Conservation (phyloP, 495 filamentous ascomycete genomes). For the Penicillium coffeae region DNA sequence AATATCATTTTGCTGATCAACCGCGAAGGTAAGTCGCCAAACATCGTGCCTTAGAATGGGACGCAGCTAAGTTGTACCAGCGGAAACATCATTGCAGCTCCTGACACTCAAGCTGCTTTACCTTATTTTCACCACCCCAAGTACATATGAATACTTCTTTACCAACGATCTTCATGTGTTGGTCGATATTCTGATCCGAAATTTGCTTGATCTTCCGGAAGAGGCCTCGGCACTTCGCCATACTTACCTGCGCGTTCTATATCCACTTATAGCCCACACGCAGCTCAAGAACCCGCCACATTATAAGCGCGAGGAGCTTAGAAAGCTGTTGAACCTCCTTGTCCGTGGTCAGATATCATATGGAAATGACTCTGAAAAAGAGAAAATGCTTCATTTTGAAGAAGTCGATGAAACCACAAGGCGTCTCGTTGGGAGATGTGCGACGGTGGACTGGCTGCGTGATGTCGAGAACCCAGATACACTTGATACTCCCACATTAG, state of each 20-base stretch:
- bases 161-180: slow-evolving; percentile 94
- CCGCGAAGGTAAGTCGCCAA: slow-evolving; percentile 64
- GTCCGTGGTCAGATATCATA: slow-evolving; percentile 37
- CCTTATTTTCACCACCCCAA: slow-evolving; percentile 84
- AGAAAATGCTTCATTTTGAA: slow-evolving; percentile 72
- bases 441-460: slow-evolving; percentile 76
- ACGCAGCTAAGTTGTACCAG: slow-evolving; percentile 23
- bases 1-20: slow-evolving; percentile 96
- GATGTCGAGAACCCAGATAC: slow-evolving; percentile 25
- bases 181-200: slow-evolving; percentile 93
- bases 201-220: slow-evolving; percentile 85
- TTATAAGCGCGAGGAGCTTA: slow-evolving; percentile 88
- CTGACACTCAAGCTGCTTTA: slow-evolving; percentile 94
- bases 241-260: slow-evolving; percentile 95
- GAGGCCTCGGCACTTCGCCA: slow-evolving; percentile 78
- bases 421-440: slow-evolving; percentile 76
- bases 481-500: slow-evolving; percentile 9
- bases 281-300: slow-evolving; percentile 79
- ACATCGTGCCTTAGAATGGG: too few species aligned
- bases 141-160: slow-evolving; percentile 97
- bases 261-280: slow-evolving; percentile 84
- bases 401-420: slow-evolving; percentile 88
- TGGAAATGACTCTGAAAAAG: slow-evolving; percentile 28
- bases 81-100: slow-evolving; percentile 84
- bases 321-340: slow-evolving; percentile 68